A percentile compares a stretch with the other conserved stretches of the same genome.
These are phyloP conservation scores for Coemansia guatemalensis DNA, from an alignment of 192 early-diverging fungal genomes.

Conservation along the genomic window DNA sequence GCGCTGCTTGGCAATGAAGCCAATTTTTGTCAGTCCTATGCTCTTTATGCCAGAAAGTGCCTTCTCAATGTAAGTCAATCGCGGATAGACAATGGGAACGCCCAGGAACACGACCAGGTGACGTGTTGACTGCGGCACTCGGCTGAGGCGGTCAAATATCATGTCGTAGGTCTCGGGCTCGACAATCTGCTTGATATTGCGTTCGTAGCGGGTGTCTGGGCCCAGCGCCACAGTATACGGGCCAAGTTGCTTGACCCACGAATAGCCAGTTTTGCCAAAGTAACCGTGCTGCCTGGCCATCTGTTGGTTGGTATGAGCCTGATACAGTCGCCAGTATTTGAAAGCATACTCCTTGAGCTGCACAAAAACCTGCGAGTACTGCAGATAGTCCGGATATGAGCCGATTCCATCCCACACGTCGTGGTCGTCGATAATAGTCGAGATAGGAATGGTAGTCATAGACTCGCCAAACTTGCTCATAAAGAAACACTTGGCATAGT, in stretches of 20 bases:
- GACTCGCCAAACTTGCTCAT: constrained; percentile 62
- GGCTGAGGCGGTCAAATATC: constrained; percentile 57
- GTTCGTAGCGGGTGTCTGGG: constrained; percentile 75
- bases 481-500: constrained; percentile 65
- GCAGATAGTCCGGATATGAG: constrained; percentile 76
- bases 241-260: constrained; percentile 68
- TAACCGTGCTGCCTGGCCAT: constrained; percentile 58
- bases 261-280: constrained; percentile 58
- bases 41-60: constrained; percentile 60
- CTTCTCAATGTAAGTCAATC: constrained; percentile 66
- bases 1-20: constrained; percentile 49
- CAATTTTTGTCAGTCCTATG: constrained; percentile 56
- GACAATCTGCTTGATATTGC: constrained; percentile 62
- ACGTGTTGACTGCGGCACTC: constrained; percentile 45
- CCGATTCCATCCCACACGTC: constrained; percentile 87
- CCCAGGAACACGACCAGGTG: constrained; percentile 73
- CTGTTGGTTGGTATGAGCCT: constrained; percentile 71
- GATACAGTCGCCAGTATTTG: constrained; percentile 82
- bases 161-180: constrained; percentile 59
- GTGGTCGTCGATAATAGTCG: constrained; percentile 84
- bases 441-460: constrained; percentile 72
- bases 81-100: constrained; percentile 77
- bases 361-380: constrained; percentile 66
- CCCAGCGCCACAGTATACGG: constrained; percentile 62
- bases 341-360: constrained; percentile 71